phyloP scores from a whole-genome alignment of 2,329 filamentous ascomycete species.

The Colletotrichum filicis region DNA sequence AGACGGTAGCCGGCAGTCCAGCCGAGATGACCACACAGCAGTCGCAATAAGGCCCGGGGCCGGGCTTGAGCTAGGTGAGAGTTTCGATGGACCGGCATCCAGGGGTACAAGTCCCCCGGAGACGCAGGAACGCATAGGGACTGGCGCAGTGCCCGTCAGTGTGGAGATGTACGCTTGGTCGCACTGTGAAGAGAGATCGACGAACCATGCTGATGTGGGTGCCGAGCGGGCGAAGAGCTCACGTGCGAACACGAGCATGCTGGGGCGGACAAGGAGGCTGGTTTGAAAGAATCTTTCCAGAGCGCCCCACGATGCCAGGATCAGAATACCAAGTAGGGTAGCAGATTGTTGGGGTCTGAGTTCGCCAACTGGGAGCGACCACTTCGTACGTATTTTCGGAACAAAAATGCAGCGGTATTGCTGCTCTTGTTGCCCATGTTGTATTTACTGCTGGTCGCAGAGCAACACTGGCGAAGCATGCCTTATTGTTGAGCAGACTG shows the following conservation, averaged over 20 bases:
- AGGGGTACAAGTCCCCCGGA: neutral
- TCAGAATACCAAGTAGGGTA: neutral
- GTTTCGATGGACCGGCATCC: neutral
- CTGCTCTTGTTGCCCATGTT: neutral
- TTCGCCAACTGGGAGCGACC: too few relatives aligned
- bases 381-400: too few relatives aligned
- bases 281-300: neutral
- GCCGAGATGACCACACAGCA: constrained; percentile 19
- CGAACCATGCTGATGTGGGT: neutral
- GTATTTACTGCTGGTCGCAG: neutral
- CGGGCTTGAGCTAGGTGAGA: neutral
- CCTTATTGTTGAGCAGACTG: neutral
- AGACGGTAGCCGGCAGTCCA: neutral
- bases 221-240: neutral
- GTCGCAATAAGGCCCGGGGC: constrained; percentile 6
- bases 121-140: constrained; percentile 13
- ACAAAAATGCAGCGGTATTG: neutral
- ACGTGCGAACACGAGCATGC: constrained; percentile 25
- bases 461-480: neutral
- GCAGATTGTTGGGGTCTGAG: neutral
- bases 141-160: neutral
- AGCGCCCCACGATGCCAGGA: neutral
- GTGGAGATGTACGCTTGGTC: constrained; percentile 7
- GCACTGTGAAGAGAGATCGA: constrained; percentile 17
- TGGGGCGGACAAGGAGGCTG: constrained; percentile 11